A percentile compares a stretch with the other conserved stretches of the same genome.
phyloP scores from a whole-genome alignment of 495 filamentous ascomycete genomes.

The Aspergillus haitiensis region DNA sequence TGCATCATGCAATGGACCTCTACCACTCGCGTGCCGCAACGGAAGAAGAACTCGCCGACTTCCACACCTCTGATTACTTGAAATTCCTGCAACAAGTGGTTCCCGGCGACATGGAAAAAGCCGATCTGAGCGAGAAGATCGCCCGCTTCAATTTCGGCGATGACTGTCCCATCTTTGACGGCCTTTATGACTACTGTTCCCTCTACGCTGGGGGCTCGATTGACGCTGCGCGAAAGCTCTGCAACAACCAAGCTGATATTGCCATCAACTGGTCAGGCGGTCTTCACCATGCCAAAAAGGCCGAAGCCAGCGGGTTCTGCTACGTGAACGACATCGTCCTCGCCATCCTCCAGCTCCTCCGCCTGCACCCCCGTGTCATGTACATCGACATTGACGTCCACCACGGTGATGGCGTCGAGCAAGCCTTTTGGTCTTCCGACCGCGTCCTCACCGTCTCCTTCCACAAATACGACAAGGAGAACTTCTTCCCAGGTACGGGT shows the following conservation, averaged over 20 bases:
- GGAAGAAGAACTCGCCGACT: constrained; percentile 81
- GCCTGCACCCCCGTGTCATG: constrained; percentile 84
- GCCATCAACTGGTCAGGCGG: constrained; percentile 99
- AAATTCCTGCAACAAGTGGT: constrained; percentile 66
- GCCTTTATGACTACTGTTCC: constrained; percentile 90
- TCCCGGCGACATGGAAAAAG: constrained; percentile 47
- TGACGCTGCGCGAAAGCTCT: constrained; percentile 87
- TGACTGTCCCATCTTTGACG: constrained; percentile 96
- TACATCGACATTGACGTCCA: constrained; percentile 99
- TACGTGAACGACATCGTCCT: constrained; percentile 99
- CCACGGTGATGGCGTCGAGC: constrained; percentile 95
- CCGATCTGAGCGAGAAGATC: constrained; percentile 43
- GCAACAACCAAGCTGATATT: constrained; percentile 83
- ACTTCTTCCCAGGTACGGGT: constrained; percentile 72
- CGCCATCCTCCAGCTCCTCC: constrained; percentile 85
- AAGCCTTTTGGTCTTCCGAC: constrained; percentile 95
- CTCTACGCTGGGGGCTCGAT: constrained; percentile 89
- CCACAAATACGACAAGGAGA: constrained; percentile 89
- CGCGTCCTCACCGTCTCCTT: constrained; percentile 95
- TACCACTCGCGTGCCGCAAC: constrained; percentile 80
- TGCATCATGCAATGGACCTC: constrained; percentile 94
- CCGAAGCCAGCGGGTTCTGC: constrained; percentile 92
- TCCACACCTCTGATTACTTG: constrained; percentile 86
- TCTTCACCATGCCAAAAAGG: constrained; percentile 95
- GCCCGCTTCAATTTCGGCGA: constrained; percentile 79